phyloP scores from a whole-genome alignment of 176 grass and related monocot species.

The Rhynchospora breviuscula region DNA sequence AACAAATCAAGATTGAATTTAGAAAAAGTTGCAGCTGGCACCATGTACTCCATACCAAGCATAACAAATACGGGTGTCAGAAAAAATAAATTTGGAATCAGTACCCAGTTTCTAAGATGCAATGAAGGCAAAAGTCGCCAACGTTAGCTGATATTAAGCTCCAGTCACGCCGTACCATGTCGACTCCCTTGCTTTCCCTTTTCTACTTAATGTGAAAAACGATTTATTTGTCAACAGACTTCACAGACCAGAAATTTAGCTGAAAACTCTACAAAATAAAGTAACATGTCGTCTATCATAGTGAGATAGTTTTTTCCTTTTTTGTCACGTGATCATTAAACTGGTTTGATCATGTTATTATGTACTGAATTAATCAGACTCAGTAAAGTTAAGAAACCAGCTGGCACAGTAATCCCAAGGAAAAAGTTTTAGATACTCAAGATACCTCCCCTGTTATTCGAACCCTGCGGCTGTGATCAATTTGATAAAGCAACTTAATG shows the following conservation, averaged over 20 bases:
- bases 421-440: neutral
- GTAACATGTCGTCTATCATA: slow-evolving; percentile 17
- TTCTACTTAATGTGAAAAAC: slow-evolving; percentile 33
- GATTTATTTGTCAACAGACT: neutral
- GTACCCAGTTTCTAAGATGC: slow-evolving; percentile 91
- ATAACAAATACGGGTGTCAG: neutral
- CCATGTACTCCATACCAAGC: neutral
- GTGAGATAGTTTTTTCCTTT: slow-evolving; percentile 19
- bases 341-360: neutral
- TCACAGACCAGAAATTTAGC: neutral
- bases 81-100: slow-evolving; percentile 16
- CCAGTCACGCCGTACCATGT: slow-evolving; percentile 98
- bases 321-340: neutral
- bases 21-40: neutral
- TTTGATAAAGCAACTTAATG: slow-evolving; percentile 55
- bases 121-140: slow-evolving; percentile 86
- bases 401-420: slow-evolving; percentile 19
- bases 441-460: slow-evolving; percentile 4
- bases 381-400: slow-evolving; percentile 46
- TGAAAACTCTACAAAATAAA: neutral
- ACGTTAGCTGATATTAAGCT: slow-evolving; percentile 91
- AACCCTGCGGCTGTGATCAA: slow-evolving; percentile 9
- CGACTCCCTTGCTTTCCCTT: slow-evolving; percentile 91
- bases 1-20: neutral
- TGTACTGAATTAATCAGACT: neutral